phyloP scores from a whole-genome alignment of 2,329 filamentous ascomycete species.

The Trichoderma semiorbis region DNA sequence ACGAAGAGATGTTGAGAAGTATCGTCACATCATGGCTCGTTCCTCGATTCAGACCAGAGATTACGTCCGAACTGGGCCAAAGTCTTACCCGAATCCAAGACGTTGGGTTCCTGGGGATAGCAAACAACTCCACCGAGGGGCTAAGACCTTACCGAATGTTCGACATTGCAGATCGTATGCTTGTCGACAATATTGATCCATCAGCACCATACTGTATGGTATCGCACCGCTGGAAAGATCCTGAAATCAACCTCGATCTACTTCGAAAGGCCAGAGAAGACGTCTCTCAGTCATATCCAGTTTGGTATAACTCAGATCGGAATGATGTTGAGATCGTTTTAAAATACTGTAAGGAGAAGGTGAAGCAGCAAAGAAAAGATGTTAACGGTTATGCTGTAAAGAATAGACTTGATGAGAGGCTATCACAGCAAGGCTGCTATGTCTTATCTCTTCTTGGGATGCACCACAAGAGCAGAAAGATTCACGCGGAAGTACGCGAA shows the following conservation, averaged over 20 bases:
- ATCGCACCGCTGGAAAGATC: conserved; percentile 17
- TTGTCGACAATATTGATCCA: conserved; percentile 1
- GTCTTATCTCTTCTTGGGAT: conserved; percentile 1
- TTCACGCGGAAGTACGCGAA: background rate
- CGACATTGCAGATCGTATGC: background rate
- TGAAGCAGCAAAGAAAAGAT: background rate
- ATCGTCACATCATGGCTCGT: conserved; percentile 17
- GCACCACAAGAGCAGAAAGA: background rate
- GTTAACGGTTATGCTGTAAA: conserved; percentile 1
- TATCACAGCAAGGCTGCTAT: background rate
- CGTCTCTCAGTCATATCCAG: background rate
- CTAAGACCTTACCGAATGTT: conserved; percentile 11
- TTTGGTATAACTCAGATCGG: background rate
- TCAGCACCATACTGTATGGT: conserved; percentile 15
- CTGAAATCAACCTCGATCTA: conserved; percentile 4
- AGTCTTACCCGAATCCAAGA: background rate
- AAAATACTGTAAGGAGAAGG: conserved; percentile 5
- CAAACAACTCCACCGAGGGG: background rate
- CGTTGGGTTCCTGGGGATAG: conserved; percentile 7
- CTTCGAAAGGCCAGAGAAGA: background rate
- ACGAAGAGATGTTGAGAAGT: conserved; percentile 13
- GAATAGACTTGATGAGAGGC: background rate
- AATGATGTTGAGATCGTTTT: conserved; percentile 10
- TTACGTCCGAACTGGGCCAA: background rate
- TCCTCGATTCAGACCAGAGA: conserved; percentile 11